A percentile compares a stretch with the other conserved stretches of the same genome.
Evolutionary conservation across 805 yeast species (phyloP).

Genomic region (Metschnikowia bowlesiae): DNA sequence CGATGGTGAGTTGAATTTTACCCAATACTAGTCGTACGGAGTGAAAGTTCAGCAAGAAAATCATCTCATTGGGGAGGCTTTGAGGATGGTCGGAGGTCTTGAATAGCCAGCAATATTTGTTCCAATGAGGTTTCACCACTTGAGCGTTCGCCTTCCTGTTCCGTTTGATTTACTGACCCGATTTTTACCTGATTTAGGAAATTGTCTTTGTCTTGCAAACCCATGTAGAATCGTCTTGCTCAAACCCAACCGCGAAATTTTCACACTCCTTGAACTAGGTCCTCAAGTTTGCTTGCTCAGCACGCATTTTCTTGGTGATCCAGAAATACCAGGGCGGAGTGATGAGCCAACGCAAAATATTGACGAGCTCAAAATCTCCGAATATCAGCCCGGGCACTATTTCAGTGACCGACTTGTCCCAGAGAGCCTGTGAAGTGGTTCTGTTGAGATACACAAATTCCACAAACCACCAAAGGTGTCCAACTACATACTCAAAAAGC

Average conservation of each 20-base stretch:
- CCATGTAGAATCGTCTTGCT: neutral
- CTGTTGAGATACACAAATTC: conserved; percentile 16
- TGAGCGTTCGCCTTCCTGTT: too few species aligned
- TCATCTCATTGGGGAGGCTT: too few species aligned
- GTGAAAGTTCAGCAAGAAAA: too few species aligned
- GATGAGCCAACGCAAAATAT: neutral
- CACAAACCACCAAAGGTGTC: conserved; percentile 34
- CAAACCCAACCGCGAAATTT: neutral
- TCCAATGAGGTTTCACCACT: too few species aligned
- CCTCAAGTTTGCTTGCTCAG: neutral
- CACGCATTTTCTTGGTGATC: neutral
- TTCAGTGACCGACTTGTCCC: neutral
- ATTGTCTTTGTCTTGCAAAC: too few species aligned
- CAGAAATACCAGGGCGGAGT: conserved; percentile 7
- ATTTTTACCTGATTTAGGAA: too few species aligned
- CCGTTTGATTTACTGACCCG: too few species aligned
- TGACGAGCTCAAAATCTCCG: neutral
- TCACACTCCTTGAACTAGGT: neutral
- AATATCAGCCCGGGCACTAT: neutral
- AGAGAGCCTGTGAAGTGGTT: neutral
- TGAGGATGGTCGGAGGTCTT: too few species aligned
- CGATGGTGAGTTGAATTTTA: too few species aligned
- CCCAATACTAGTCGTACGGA: too few species aligned
- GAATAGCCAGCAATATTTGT: too few species aligned
- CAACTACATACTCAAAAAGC: conserved; percentile 16